Evolutionary conservation across 345 rosid species (phyloP).

Genomic region (Cardamine occulta): DNA sequence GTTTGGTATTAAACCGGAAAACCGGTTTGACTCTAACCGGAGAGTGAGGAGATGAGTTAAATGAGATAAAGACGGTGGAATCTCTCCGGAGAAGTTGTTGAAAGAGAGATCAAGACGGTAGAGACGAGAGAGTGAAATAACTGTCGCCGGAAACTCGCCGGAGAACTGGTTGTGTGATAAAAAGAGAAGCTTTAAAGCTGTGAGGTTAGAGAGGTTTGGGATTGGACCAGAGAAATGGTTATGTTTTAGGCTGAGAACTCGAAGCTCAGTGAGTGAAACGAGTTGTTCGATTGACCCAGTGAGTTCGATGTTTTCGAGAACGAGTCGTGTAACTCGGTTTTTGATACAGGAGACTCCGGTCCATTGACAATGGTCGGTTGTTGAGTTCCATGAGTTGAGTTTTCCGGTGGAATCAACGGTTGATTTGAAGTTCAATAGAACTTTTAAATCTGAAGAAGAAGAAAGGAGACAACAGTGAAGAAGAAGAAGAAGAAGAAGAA

Average conservation of each 20-base stretch:
- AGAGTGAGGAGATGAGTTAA: constrained; percentile 81
- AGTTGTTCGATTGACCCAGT: constrained; percentile 58
- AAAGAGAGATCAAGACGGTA: constrained; percentile 85
- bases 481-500: constrained; percentile 26
- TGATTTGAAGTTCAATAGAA: constrained; percentile 62
- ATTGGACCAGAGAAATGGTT: constrained; percentile 66
- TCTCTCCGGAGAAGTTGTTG: constrained; percentile 74
- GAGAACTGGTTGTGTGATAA: constrained; percentile 69
- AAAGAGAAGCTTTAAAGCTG: constrained; percentile 76
- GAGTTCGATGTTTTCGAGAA: constrained; percentile 69
- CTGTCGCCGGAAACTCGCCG: constrained; percentile 65
- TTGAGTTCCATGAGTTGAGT: constrained; percentile 68
- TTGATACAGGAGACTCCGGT: constrained; percentile 67
- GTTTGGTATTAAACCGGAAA: constrained; percentile 58
- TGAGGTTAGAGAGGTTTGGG: constrained; percentile 70
- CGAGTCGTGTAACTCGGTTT: constrained; percentile 66
- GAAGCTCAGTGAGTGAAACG: constrained; percentile 63
- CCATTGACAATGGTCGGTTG: constrained; percentile 63
- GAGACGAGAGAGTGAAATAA: constrained; percentile 55
- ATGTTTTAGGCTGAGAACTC: constrained; percentile 77
- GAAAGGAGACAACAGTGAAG: constrained; percentile 10
- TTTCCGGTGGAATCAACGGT: constrained; percentile 56
- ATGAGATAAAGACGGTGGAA: constrained; percentile 53
- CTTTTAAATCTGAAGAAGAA: constrained; percentile 57
- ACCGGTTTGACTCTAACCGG: constrained; percentile 65